Evolutionary conservation across 1,284 basidiomycete species (phyloP).

Genomic region (Microbotryum intermedium): DNA sequence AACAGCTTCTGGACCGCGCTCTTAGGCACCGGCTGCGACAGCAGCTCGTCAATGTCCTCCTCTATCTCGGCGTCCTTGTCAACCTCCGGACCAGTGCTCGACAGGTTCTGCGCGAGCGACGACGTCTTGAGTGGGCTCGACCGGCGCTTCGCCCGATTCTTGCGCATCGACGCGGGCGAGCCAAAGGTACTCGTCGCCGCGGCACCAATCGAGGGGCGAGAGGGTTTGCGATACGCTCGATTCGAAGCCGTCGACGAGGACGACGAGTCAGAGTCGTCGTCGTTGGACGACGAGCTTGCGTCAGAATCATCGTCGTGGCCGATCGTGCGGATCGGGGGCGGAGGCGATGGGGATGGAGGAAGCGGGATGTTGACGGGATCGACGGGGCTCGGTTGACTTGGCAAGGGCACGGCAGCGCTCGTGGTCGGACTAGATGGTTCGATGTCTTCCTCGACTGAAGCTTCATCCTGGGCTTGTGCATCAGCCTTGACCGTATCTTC

Average conservation of each 20-base stretch:
- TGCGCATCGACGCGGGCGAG: not conserved
- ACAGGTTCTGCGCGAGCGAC: not conserved
- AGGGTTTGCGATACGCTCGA: not conserved
- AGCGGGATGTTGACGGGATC: not conserved
- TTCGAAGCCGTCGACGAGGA: slow-evolving; percentile 3
- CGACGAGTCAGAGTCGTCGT: not conserved
- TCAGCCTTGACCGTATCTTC: not conserved
- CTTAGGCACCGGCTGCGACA: slow-evolving; percentile 10
- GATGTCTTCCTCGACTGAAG: not conserved
- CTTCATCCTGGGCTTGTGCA: too few species aligned
- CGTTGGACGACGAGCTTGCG: not conserved
- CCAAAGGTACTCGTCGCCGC: slow-evolving; percentile 13
- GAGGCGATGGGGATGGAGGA: slow-evolving; percentile 12
- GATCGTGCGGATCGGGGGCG: slow-evolving; percentile 13
- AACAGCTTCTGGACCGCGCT: slow-evolving; percentile 6
- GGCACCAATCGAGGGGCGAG: slow-evolving; percentile 6
- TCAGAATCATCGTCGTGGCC: not conserved
- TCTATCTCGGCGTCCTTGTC: not conserved
- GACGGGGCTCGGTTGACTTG: too few species aligned
- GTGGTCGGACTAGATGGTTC: too few species aligned
- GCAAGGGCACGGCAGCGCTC: too few species aligned
- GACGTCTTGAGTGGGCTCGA: slow-evolving; percentile 9
- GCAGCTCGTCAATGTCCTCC: slow-evolving; percentile 13
- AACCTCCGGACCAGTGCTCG: not conserved
- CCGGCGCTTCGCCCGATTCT: not conserved